Percentiles rank a stretch among this genome's conserved stretches.
phyloP scores from a whole-genome alignment of 2,329 filamentous ascomycete species.

The Neurospora sp. region DNA sequence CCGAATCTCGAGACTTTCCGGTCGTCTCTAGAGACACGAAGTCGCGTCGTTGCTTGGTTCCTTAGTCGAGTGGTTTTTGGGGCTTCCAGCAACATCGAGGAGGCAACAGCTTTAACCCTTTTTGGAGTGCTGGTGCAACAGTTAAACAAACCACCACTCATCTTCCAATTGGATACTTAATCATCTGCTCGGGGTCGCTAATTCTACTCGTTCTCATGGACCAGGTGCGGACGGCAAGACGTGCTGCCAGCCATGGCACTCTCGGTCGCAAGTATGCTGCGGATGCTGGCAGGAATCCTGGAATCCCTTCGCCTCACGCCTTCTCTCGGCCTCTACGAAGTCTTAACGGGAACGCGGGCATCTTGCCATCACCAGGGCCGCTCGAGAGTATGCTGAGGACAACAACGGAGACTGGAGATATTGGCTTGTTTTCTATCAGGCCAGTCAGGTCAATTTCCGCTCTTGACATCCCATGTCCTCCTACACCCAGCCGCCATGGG shows the following conservation, averaged over 20 bases:
- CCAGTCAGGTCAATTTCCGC: conserved; percentile 27
- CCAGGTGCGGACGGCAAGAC: conserved; percentile 16
- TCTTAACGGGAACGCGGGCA: conserved; percentile 32
- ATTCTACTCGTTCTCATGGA: conserved; percentile 9
- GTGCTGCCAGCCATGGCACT: conserved; percentile 31
- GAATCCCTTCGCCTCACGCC: conserved; percentile 4
- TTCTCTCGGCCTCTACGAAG: conserved; percentile 32
- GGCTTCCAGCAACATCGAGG: not conserved
- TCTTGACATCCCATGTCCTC: conserved; percentile 15
- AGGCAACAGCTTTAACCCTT: not conserved
- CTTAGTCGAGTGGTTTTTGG: not conserved
- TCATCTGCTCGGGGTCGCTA: not conserved
- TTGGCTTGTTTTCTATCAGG: conserved; percentile 49
- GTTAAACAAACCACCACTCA: not conserved
- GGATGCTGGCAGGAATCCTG: conserved; percentile 17
- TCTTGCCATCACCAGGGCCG: conserved; percentile 40
- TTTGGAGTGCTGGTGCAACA: not conserved
- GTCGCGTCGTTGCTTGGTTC: not conserved
- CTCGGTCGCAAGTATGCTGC: conserved; percentile 25
- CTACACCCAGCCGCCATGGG: conserved; percentile 8
- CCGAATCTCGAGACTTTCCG: not conserved
- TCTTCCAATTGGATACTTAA: conserved; percentile 1
- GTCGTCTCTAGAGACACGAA: not conserved
- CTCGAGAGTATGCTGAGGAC: conserved; percentile 58
- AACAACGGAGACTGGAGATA: conserved; percentile 57